Evolutionary conservation across 2,329 filamentous ascomycete species (phyloP), one percentile per base, ranked within the genome.

Genomic region (Tolypocladium sp.): DNA sequence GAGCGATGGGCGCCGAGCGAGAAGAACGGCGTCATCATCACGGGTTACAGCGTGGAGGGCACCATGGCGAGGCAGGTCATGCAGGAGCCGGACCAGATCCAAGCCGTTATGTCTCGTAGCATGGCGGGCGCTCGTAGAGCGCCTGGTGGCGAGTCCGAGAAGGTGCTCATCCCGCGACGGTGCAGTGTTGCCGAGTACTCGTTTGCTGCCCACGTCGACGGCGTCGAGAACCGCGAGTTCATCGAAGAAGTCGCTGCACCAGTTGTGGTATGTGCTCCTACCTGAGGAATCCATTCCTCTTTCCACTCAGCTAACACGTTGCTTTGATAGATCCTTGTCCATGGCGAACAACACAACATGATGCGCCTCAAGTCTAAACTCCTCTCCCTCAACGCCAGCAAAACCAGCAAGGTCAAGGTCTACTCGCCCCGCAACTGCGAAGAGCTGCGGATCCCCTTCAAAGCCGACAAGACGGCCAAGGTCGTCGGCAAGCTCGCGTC

Each of bases 281-380:
- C 52, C 27, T 7, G 37, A 35, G 15, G 2, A 35, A 55, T 56
- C 41, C 62, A 66, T 57, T 67, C 57, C 3, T 55, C 4, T 30
- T 37, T 22, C n/a, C 22, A 2, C 15, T 3, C 49, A 7, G 27
- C 58, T 59, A 40, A 58, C 42, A 7, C 10, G 56, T 52, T 20
- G 0, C 35, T 51, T 10, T 44, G 60, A 41, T 61, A 93, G 90
- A 97, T 99, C 61, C 84, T 99, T 38, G 94, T 99, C 2, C 94
- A 99, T 66, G 94, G 94, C 59, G 94, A 99, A 71, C 92, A 94
- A 68, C 91, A 96, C 71, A 96, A 97, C 70, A 97, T 97, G 92
- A 96, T 94, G 82, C 87, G 94, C 58, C 79, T 99, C 35, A 96
- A 96, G 73, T 97, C 92, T 3, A 95, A 96, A 70, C 82, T 99